Evolutionary conservation across 768 basidiomycete genomes (phyloP), one percentile per base, ranked within the genome.

Genomic region (Strobilomyces confusus): DNA sequence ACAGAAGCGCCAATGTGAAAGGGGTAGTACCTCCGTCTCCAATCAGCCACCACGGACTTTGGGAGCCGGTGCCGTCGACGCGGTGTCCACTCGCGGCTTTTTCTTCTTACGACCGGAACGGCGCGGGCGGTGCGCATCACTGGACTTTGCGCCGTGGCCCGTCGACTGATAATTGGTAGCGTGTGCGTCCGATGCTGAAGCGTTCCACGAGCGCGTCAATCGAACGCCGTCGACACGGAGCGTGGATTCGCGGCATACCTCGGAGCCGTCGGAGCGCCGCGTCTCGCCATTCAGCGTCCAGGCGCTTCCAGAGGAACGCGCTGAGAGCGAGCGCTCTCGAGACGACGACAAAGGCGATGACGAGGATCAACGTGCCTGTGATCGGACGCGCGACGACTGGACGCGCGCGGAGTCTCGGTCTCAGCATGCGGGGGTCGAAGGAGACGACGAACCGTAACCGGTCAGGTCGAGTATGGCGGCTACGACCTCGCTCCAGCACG

Each of bases 101-200:
- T 17, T 34, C 12, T 17, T 34, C 14, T 17, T 34, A 13, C 34
- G 34, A 29, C 17, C 17, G 48, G 55, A 5, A 25, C 3, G 5
- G 55, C 56, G 13, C 22, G 44, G 15, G 52, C 33, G 43, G 34
- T 34, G 29, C 34, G 11, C 34, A 34, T 9, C 7, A 29, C 29
- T 26, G 26, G 26, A 26, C 5, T 63, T 63, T 9, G 56, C 52
- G 38, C 64, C 54, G n/a, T 54, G 44, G 43, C 45, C 12, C 6
- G 64, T 61, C 25, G 64, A 58, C 4, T 64, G 63, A 22, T 66
- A 66, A 12, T 54, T 52, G 43, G 52, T 30, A 7, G 46, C 58
- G 32, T 53, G 52, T 2, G 64, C 57, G 9, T 37, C 63, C 65
- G 32, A 1, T n/a, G 1, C 15, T 40, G 20, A 26, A 26, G 7